Base-by-base conservation (phyloP, 2,329 filamentous ascomycete species). In the Anisogramma anomala region DNA sequence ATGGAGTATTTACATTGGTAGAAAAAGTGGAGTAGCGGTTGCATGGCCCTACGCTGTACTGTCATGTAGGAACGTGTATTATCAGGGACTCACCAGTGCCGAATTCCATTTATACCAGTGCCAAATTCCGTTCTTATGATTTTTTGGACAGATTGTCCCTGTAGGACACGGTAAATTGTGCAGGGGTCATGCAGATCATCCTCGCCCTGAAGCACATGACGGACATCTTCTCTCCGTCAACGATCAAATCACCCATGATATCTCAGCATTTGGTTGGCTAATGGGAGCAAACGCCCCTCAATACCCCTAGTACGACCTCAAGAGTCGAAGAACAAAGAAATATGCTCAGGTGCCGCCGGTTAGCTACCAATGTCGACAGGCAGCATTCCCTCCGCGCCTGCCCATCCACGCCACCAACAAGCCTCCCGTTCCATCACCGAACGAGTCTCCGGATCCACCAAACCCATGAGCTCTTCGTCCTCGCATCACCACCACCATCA, bases 341-440 rank as follows among this genome's bases (percentile, higher is more conserved):
- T 18, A 3, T 10, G 4, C 23, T 33, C 18, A 20, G 35, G 18
- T 7, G 27, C 28, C 20, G 38, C 32, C 35, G 14, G 11, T 25
- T 22, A 32, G 20, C 37, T 36, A 20, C 38, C 20, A 25, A 46
- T 46, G 45, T 44, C 41, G 30, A 41, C 41, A 41, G 36, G 37
- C 34, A 33, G 28, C 23, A 27, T 31, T 30, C 36, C 34, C 9
- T 44, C 41, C 14, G 22, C n/a, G 34, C 58, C 61, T 18, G 54
- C 52, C 35, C 58, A 61, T 23, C 9, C 22, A 17, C 56, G 64
- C 18, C 66, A 66, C 44, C 73, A 74, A 50, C 70, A 72, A 50
- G 62, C 75, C 45, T 69, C 65, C 46, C 67, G 71, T 25, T 78
- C 75, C 34, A 65, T 76, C 44, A 68, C 67, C 33, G 72, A 76